A percentile compares a stretch with the other conserved stretches of the same genome.
phyloP scores from a whole-genome alignment of 2,329 filamentous ascomycete genomes.

The Ceratocystis smalleyi region DNA sequence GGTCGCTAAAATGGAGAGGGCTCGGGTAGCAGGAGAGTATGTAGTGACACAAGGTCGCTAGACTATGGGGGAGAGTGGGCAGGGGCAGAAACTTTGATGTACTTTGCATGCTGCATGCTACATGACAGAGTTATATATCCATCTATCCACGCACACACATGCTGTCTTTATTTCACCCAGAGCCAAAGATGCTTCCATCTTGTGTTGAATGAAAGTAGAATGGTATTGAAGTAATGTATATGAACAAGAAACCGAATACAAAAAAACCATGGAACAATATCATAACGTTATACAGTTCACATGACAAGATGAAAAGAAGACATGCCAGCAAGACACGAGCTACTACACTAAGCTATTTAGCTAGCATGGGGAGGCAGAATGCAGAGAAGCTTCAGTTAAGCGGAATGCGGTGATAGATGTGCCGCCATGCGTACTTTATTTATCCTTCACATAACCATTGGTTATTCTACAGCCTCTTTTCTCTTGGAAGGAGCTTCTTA shows the following conservation, averaged over 20 bases:
- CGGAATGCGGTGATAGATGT: neutral
- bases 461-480: constrained; percentile 1
- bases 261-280: neutral
- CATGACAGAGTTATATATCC: neutral
- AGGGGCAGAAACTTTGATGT: neutral
- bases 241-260: neutral
- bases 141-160: neutral
- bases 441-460: constrained; percentile 16
- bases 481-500: constrained; percentile 21
- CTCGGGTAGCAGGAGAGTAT: constrained; percentile 43
- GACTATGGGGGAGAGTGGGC: neutral
- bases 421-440: constrained; percentile 17
- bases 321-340: neutral
- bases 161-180: neutral
- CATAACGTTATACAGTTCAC: neutral
- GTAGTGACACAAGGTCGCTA: constrained; percentile 28
- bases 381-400: neutral
- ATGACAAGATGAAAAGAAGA: neutral
- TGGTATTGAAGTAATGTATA: neutral
- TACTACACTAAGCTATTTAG: neutral
- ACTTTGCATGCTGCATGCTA: neutral
- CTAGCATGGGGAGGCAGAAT: neutral
- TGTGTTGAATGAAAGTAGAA: neutral
- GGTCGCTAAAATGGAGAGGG: constrained; percentile 50
- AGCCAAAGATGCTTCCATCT: neutral